Evolutionary conservation across 345 rosid genomes (phyloP), one percentile per base, ranked within the genome.

Genomic region (Populus alba): DNA sequence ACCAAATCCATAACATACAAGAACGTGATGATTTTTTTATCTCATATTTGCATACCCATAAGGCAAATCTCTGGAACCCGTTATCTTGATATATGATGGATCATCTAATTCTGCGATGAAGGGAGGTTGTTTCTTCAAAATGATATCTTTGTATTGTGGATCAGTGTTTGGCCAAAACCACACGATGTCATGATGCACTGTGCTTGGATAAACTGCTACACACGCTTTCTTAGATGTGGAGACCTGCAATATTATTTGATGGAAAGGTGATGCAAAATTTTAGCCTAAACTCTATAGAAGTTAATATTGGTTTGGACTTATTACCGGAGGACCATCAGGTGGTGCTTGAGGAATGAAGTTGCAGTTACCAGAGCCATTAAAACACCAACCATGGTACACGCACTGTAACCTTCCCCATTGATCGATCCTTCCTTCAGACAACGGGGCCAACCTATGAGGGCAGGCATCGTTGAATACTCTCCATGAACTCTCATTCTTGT

Each of bases 91-190:
- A 77, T 79, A 94, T 3, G 98, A 88, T 22, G 97, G 97, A 33
- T 94, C 97, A 31, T 91, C 98, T 73, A 91, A 67, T 82, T 86
- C 94, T 0, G 95, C 91, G 33, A 95, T 85, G 77, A 63, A 89
- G 5, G 97, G 98, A 43, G 98, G 98, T 78, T 90, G 87, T 68
- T 90, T 86, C 70, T 85, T 89, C 47, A 57, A 75, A 49, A 91
- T 68, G 62, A 92, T 87, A 65, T 95, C 90, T 82, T 85, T 91
- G 89, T 81, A 90, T 68, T 81, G 83, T 62, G 97, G 92, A 87
- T 92, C 97, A 71, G 81, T 66, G 70, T 89, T 93, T 16, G 98
- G 98, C 97, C 98, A 95, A 87, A 95, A 89, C 98, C 97, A 95
- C 68, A 95, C 85, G 20, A 95, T 90, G 62, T 88, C 97, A 77